These are phyloP conservation scores for Schrenkiella parvula DNA, from an alignment of 345 rosid genomes.

Conservation along the genomic window DNA sequence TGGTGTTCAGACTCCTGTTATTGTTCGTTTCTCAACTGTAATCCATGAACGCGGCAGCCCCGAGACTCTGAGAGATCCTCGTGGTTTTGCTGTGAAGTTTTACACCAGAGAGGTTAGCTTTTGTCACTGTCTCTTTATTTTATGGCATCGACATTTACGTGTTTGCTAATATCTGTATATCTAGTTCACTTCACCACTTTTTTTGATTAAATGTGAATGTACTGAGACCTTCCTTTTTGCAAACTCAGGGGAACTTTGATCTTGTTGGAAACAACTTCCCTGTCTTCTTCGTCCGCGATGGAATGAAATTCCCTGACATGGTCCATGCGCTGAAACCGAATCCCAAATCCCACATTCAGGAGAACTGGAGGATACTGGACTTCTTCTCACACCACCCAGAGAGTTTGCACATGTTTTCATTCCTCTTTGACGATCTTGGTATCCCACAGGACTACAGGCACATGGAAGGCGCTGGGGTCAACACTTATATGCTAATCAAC, in stretches of 20 bases:
- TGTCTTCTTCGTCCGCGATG: conserved; percentile 93
- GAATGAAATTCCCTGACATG: conserved; percentile 95
- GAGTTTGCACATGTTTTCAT: conserved; percentile 82
- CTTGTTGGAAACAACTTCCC: conserved; percentile 99
- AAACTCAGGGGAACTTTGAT: conserved; percentile 89
- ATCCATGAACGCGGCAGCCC: conserved; percentile 99
- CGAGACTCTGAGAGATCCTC: conserved; percentile 91
- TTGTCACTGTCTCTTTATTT: background rate
- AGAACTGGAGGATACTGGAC: conserved; percentile 91
- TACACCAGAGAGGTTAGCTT: conserved; percentile 91
- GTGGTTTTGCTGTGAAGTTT: conserved; percentile 97
- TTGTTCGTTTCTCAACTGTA: conserved; percentile 96
- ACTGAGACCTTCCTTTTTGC: conserved; percentile 1
- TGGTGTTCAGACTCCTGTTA: conserved; percentile 91
- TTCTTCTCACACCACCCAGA: conserved; percentile 97
- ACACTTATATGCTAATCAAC: conserved; percentile 80
- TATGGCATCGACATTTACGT: background rate
- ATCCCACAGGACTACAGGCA: conserved; percentile 93
- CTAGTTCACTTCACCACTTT: background rate
- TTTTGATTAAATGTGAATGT: background rate
- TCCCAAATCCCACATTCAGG: conserved; percentile 94
- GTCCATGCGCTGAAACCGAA: conserved; percentile 95
- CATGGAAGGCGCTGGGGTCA: conserved; percentile 91
- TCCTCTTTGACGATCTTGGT: conserved; percentile 88
- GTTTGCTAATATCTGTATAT: background rate